phyloP scores from a whole-genome alignment of 2,329 filamentous ascomycete species.

The Penicillium decumbens region DNA sequence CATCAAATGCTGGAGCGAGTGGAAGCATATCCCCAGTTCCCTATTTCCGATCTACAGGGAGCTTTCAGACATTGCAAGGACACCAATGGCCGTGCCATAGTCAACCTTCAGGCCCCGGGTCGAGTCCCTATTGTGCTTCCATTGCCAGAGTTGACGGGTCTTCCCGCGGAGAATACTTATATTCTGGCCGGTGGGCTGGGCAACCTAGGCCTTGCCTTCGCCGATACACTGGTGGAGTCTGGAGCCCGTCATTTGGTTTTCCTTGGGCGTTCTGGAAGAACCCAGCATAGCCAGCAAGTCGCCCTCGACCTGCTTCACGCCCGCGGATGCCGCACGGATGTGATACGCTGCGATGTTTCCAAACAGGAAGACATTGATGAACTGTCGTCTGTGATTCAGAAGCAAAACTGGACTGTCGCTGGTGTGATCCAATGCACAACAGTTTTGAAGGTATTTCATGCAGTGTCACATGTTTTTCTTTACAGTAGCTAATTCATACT shows the following conservation, averaged over 20 bases:
- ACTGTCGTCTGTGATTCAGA: slow-evolving; percentile 11
- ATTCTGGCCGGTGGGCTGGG: slow-evolving; percentile 23
- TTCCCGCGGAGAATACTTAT: slow-evolving; percentile 14
- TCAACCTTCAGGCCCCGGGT: slow-evolving; percentile 15
- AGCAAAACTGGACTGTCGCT: slow-evolving; percentile 11
- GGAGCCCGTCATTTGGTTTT: slow-evolving; percentile 23
- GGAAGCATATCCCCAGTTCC: slow-evolving; percentile 10
- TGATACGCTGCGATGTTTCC: slow-evolving; percentile 18
- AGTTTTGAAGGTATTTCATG: slow-evolving; percentile 13
- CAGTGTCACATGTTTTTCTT: not conserved
- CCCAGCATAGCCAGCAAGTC: slow-evolving; percentile 9
- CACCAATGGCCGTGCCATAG: slow-evolving; percentile 5
- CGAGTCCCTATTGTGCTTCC: slow-evolving; percentile 14
- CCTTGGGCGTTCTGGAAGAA: slow-evolving; percentile 18
- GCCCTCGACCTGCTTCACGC: slow-evolving; percentile 11
- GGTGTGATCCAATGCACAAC: slow-evolving; percentile 21
- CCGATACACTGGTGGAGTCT: slow-evolving; percentile 14
- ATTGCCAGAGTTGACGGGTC: slow-evolving; percentile 5
- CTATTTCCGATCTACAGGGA: slow-evolving; percentile 6
- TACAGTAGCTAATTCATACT: not conserved
- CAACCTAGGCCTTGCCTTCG: slow-evolving; percentile 19
- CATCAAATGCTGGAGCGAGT: slow-evolving; percentile 11
- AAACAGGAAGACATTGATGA: slow-evolving; percentile 12
- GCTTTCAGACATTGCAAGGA: slow-evolving; percentile 12
- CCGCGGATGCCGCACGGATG: slow-evolving; percentile 13